These are phyloP conservation scores for Candida oleophila DNA, from an alignment of 805 yeast genomes.

Conservation along the genomic window DNA sequence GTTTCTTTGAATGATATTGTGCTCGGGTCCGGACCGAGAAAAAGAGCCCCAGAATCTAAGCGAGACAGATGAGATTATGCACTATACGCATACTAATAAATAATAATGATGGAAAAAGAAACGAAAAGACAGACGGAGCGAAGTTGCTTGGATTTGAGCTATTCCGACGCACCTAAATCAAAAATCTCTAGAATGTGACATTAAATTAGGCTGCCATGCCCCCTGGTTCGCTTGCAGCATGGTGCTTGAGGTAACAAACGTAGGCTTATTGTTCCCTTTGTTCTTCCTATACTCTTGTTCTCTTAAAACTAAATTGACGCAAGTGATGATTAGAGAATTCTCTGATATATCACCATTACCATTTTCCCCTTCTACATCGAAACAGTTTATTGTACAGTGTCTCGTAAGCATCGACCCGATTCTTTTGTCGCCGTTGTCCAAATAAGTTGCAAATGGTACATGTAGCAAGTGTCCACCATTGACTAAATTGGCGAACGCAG, in stretches of 20 bases:
- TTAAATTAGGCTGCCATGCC: no score
- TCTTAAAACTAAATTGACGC: constrained; percentile 26
- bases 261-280: constrained; percentile 29
- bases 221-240: not conserved
- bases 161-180: no score
- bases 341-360: constrained; percentile 9
- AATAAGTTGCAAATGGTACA: constrained; percentile 29
- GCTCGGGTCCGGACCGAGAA: no score
- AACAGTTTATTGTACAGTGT: constrained; percentile 23
- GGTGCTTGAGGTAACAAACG: constrained; percentile 2
- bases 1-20: no score
- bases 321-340: constrained; percentile 21
- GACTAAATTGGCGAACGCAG: constrained; percentile 18
- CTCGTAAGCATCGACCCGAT: constrained; percentile 17
- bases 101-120: no score
- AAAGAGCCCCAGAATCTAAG: no score
- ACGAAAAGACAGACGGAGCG: no score
- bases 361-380: constrained; percentile 8
- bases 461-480: constrained; percentile 15
- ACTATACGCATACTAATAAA: no score
- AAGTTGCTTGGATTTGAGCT: no score
- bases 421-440: constrained; percentile 24
- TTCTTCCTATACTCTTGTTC: constrained; percentile 35
- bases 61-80: no score
- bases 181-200: no score